Evolutionary conservation across 2,329 filamentous ascomycete species (phyloP).

Genomic region (Ophiocordyceps unilateralis): DNA sequence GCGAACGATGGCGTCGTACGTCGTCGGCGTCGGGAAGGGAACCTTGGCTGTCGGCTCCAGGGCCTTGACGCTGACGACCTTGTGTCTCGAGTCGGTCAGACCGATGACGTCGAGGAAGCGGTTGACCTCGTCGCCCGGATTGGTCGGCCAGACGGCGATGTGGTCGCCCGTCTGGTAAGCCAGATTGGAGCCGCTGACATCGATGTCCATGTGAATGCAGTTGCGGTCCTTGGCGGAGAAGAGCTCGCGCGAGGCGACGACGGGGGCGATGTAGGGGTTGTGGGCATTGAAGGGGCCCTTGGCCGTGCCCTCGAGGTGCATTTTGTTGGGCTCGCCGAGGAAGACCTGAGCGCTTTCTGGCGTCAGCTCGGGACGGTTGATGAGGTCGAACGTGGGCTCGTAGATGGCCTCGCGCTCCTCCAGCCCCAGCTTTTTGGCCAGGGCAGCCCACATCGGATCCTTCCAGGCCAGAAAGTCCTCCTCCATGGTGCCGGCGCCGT

Average conservation of each 20-base stretch:
- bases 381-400: constrained; percentile 77
- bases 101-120: constrained; percentile 69
- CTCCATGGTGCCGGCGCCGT: constrained; percentile 97
- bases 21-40: constrained; percentile 91
- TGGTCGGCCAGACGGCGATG: constrained; percentile 93
- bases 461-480: constrained; percentile 99
- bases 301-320: constrained; percentile 69
- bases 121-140: constrained; percentile 82
- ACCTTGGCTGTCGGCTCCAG: constrained; percentile 93
- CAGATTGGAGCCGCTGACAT: constrained; percentile 76
- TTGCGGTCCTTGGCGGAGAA: constrained; percentile 84
- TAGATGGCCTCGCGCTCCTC: constrained; percentile 95
- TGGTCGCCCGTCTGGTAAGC: constrained; percentile 95
- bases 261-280: constrained; percentile 92
- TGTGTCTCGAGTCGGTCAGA: constrained; percentile 58
- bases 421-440: constrained; percentile 68
- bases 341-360: constrained; percentile 70
- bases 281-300: constrained; percentile 91
- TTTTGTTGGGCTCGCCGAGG: constrained; percentile 89
- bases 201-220: constrained; percentile 91
- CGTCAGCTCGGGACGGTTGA: constrained; percentile 56
- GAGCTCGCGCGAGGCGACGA: constrained; percentile 75
- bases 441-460: constrained; percentile 90
- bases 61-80: constrained; percentile 75
- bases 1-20: constrained; percentile 79